phyloP scores from a whole-genome alignment of 495 filamentous ascomycete species.

The Penicillium verhagenii region DNA sequence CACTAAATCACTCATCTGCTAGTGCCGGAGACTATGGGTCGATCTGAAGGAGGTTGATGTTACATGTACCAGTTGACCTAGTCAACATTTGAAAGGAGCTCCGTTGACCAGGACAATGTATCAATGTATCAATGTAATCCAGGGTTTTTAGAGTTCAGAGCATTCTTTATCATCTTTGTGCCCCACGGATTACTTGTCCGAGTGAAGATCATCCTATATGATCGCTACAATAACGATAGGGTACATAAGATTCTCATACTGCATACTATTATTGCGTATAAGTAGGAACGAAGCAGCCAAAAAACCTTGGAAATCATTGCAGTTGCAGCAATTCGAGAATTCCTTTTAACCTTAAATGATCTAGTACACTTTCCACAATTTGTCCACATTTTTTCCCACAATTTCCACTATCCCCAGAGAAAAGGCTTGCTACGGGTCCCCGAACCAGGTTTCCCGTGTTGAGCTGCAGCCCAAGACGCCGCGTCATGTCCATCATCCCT shows the following conservation, averaged over 20 bases:
- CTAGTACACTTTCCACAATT: neutral
- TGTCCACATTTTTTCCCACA: too few relatives aligned
- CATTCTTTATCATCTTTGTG: neutral
- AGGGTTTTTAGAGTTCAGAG: neutral
- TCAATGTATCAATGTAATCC: too few relatives aligned
- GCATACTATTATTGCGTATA: neutral
- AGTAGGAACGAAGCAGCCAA: neutral
- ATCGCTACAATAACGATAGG: neutral
- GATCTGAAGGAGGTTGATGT: slow-evolving; percentile 1
- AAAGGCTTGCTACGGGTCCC: neutral
- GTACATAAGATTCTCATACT: neutral
- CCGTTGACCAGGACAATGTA: too few relatives aligned
- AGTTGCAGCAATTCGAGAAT: neutral
- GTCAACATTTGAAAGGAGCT: too few relatives aligned
- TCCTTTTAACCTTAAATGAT: neutral
- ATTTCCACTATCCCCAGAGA: too few relatives aligned
- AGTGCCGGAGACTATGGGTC: slow-evolving; percentile 2
- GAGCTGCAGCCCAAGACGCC: slow-evolving; percentile 4
- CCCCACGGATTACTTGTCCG: neutral
- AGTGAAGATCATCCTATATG: neutral
- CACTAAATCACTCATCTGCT: slow-evolving; percentile 14
- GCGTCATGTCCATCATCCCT: slow-evolving; percentile 24
- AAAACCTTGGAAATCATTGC: neutral
- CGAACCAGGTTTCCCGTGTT: slow-evolving; percentile 1
- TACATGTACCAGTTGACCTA: too few relatives aligned